A percentile compares a stretch with the other conserved stretches of the same genome.
Evolutionary conservation across 169 alveolate species (phyloP).

Genomic region (Sarcocystis neurona): DNA sequence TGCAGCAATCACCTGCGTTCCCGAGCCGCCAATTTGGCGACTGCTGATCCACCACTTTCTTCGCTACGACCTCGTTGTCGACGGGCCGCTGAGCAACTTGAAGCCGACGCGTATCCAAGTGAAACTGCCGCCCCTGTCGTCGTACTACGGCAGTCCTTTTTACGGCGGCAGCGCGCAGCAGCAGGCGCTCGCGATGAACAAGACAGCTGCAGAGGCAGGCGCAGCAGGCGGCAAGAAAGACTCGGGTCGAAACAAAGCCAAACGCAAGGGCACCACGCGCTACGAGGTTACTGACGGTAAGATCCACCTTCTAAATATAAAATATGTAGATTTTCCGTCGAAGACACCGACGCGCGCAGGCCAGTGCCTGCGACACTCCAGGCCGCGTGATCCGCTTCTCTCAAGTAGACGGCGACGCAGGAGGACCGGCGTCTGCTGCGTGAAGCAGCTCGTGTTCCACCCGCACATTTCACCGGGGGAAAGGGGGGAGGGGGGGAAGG

Average conservation of each 20-base stretch:
- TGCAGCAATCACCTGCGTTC: not conserved
- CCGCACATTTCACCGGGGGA: too few species aligned
- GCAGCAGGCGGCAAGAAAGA: not conserved
- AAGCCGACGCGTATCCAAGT: not conserved
- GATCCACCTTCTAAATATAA: not conserved
- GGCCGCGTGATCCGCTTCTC: too few species aligned
- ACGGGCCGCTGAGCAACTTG: conserved; percentile 80
- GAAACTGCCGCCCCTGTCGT: not conserved
- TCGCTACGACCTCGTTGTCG: conserved; percentile 87
- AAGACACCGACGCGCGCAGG: too few species aligned
- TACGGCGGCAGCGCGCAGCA: not conserved
- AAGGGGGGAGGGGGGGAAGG: too few species aligned
- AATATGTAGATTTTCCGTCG: too few species aligned
- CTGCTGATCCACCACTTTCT: conserved; percentile 87
- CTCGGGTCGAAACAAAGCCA: not conserved
- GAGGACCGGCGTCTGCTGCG: too few species aligned
- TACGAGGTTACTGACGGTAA: not conserved
- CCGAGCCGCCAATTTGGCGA: conserved; percentile 78
- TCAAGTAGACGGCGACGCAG: too few species aligned
- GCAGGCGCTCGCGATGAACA: not conserved
- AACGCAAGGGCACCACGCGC: not conserved
- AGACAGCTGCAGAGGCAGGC: conserved; percentile 14
- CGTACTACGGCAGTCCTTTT: not conserved
- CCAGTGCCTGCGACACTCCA: too few species aligned
- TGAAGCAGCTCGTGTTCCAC: too few species aligned